Evolutionary conservation across 345 rosid genomes (phyloP).

Genomic region (Populus alba): DNA sequence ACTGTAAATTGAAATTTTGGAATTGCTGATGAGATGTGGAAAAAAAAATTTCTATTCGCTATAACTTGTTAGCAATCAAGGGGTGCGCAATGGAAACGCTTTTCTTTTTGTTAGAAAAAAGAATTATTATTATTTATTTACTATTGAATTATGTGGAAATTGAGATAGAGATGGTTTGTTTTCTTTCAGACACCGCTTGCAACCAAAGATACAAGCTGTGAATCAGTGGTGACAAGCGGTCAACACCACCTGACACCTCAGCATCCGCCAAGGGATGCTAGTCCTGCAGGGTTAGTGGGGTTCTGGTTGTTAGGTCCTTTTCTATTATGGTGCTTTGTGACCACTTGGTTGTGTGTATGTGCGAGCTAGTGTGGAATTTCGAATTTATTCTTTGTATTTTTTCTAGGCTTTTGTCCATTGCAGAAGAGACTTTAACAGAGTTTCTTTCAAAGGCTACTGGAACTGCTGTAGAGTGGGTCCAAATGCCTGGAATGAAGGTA

Average conservation of each 20-base stretch:
- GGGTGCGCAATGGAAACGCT: neutral
- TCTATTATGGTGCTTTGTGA: conserved; percentile 32
- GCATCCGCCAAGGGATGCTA: conserved; percentile 99
- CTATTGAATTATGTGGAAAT: conserved; percentile 4
- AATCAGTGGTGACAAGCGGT: conserved; percentile 96
- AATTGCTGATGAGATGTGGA: neutral
- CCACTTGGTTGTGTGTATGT: conserved; percentile 19
- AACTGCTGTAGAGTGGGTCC: conserved; percentile 99
- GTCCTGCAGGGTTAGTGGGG: conserved; percentile 99
- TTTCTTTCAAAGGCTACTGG: conserved; percentile 99
- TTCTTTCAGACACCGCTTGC: conserved; percentile 73
- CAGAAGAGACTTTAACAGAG: conserved; percentile 99
- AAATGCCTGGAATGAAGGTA: conserved; percentile 99
- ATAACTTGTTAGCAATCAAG: neutral
- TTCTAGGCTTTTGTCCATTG: conserved; percentile 94
- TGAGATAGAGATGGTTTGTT: conserved; percentile 14
- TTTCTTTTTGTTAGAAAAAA: neutral
- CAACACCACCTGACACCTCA: conserved; percentile 95
- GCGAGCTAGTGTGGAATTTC: conserved; percentile 8
- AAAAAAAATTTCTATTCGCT: neutral
- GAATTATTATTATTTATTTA: neutral
- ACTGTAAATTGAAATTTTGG: neutral
- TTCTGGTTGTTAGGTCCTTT: conserved; percentile 44
- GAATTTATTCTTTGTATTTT: conserved; percentile 26
- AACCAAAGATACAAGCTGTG: conserved; percentile 98